Evolutionary conservation across 441 rosid species (phyloP), one percentile per base, ranked within the genome.

Genomic region (Eutrema salsugineum): DNA sequence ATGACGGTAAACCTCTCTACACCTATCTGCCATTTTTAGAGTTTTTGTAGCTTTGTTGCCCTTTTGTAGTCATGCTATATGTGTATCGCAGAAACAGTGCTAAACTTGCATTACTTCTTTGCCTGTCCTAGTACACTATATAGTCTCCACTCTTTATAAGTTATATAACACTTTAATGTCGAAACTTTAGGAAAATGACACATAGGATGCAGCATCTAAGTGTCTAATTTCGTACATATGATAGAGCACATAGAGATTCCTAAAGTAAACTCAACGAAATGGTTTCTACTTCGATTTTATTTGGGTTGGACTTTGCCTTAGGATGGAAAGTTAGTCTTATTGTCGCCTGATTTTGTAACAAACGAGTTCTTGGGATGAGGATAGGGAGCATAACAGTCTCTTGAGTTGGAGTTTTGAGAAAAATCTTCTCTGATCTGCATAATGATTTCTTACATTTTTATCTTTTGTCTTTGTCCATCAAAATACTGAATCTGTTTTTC

Each of bases 1-100:
- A 83, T 91, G 94, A 88, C 78, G 65, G 99, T 93, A 85, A 42
- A 76, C 88, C 58, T 68, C 68, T 44, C 11, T 72, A 55, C 57
- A 22, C 47, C 27, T 50, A 30, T 66, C 38, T 66, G 5, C 66
- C 8, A 55, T 47, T 33, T 17, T 58, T 10, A 38, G 44, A 40
- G 36, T 17, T 47, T 75, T 48, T 44, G 39, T 60, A 49, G 70
- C 11, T 63, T 65, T 59, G 48, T 59, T 6, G 3, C 16, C 49
- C 40, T 66, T 56, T 51, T 42, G 27, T 16, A 62, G 59, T 69
- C 33, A 19, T 61, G 24, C 5, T 53, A 35, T 11, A 33, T 22
- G 8, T 27, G 44, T 57, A 64, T 40, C 53, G 16, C 33, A 60
- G 11, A n/a, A 38, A 8, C 28, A 42, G 11, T 8, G 7, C 16